Evolutionary conservation across 257 asterid species (phyloP).

Genomic region (Verbena officinalis): DNA sequence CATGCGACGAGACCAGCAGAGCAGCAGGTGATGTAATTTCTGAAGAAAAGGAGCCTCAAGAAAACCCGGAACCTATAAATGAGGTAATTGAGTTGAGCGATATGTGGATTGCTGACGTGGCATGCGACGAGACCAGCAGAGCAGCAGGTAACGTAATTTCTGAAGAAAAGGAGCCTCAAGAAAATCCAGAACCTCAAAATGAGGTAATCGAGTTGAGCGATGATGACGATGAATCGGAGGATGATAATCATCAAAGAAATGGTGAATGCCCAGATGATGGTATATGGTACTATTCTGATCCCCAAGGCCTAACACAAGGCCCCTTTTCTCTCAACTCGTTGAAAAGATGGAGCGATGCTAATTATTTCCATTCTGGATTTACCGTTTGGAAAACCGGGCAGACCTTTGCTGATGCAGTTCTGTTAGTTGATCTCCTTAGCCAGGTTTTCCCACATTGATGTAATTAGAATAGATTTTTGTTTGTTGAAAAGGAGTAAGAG

Average conservation of each 20-base stretch:
- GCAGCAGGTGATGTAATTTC: slow-evolving; percentile 11
- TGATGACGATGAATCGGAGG: slow-evolving; percentile 31
- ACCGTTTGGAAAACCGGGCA: slow-evolving; percentile 62
- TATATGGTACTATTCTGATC: slow-evolving; percentile 72
- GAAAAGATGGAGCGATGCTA: slow-evolving; percentile 53
- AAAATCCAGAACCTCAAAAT: slow-evolving; percentile 16
- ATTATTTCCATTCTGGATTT: slow-evolving; percentile 55
- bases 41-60: slow-evolving; percentile 9
- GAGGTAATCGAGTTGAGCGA: slow-evolving; percentile 62
- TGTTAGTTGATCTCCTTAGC: slow-evolving; percentile 48
- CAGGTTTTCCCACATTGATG: slow-evolving; percentile 30
- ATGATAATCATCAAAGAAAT: not conserved
- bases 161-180: slow-evolving; percentile 9
- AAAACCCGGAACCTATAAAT: slow-evolving; percentile 16
- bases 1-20: slow-evolving; percentile 10
- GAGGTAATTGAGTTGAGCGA: slow-evolving; percentile 62
- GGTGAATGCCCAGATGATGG: slow-evolving; percentile 15
- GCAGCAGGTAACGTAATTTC: slow-evolving; percentile 10
- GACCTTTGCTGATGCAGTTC: slow-evolving; percentile 37
- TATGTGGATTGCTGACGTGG: not conserved
- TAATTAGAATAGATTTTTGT: not conserved
- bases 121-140: slow-evolving; percentile 10
- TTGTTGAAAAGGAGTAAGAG: too few relatives aligned
- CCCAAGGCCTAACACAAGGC: slow-evolving; percentile 63
- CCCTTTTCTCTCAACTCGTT: slow-evolving; percentile 56